Percentiles rank a stretch among this genome's conserved stretches.
phyloP scores from a whole-genome alignment of 257 asterid genomes.

The Solanum ahanhuiri region DNA sequence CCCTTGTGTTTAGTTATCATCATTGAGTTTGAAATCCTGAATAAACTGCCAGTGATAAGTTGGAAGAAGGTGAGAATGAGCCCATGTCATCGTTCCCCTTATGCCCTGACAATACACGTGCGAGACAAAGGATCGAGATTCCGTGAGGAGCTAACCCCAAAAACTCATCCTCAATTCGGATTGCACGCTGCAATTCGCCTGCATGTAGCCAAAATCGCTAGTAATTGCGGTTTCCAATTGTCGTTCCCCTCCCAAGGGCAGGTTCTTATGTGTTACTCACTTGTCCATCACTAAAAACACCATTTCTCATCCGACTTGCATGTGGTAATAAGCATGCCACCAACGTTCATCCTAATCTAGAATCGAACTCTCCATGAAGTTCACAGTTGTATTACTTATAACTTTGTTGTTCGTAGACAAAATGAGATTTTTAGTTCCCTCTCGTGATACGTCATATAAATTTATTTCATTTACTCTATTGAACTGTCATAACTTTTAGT shows the following conservation, averaged over 20 bases:
- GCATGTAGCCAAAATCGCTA: background rate
- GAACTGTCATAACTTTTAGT: background rate
- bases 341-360: background rate
- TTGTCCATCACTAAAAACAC: rapidly evolving
- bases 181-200: background rate
- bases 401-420: background rate
- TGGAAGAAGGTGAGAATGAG: background rate
- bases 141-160: background rate
- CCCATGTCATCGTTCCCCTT: too few species aligned
- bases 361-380: background rate
- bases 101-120: too few species aligned
- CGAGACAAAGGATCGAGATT: background rate
- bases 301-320: background rate
- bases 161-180: background rate
- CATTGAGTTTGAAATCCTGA: background rate
- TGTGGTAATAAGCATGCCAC: background rate
- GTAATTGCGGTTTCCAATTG: too few species aligned
- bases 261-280: background rate
- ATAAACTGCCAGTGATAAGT: background rate
- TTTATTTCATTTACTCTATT: background rate
- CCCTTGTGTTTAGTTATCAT: background rate
- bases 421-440: too few species aligned
- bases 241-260: background rate
- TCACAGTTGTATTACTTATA: background rate
- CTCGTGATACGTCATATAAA: background rate